Evolutionary conservation across 768 basidiomycete genomes (phyloP).

Genomic region (Floccularia luteovirens): DNA sequence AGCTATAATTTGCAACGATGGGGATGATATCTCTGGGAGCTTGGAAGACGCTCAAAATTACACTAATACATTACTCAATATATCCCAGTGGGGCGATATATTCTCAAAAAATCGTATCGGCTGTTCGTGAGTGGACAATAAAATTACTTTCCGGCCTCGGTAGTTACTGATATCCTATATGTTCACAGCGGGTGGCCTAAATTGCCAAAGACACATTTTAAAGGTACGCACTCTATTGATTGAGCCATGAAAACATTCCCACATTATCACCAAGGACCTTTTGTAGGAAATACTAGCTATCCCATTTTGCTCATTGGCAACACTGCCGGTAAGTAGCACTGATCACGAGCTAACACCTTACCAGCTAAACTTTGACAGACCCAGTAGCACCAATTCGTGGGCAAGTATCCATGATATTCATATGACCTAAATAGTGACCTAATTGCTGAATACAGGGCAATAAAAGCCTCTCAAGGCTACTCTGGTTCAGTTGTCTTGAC

Average conservation of each 20-base stretch:
- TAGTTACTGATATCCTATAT: neutral
- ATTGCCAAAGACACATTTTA: conserved; percentile 14
- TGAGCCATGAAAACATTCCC: neutral
- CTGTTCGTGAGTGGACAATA: conserved; percentile 12
- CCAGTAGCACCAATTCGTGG: neutral
- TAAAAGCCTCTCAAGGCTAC: conserved; percentile 9
- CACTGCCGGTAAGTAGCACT: conserved; percentile 8
- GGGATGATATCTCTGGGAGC: conserved; percentile 9
- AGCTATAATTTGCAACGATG: conserved; percentile 14
- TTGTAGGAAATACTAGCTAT: conserved; percentile 20
- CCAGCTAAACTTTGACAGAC: neutral
- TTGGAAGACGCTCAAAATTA: conserved; percentile 7
- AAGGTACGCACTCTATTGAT: conserved; percentile 6
- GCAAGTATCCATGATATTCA: neutral
- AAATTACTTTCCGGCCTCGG: neutral
- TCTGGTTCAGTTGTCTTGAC: conserved; percentile 9
- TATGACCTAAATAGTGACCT: neutral
- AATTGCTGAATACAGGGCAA: neutral
- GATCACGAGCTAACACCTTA: neutral
- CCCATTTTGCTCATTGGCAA: conserved; percentile 21
- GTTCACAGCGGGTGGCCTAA: conserved; percentile 18
- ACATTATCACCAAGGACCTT: conserved; percentile 12
- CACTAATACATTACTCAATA: conserved; percentile 7
- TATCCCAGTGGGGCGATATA: conserved; percentile 13
- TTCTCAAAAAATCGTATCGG: conserved; percentile 7